A percentile compares a stretch with the other conserved stretches of the same genome.
phyloP scores from a whole-genome alignment of 116 monocot genomes.

The Iris pallida region DNA sequence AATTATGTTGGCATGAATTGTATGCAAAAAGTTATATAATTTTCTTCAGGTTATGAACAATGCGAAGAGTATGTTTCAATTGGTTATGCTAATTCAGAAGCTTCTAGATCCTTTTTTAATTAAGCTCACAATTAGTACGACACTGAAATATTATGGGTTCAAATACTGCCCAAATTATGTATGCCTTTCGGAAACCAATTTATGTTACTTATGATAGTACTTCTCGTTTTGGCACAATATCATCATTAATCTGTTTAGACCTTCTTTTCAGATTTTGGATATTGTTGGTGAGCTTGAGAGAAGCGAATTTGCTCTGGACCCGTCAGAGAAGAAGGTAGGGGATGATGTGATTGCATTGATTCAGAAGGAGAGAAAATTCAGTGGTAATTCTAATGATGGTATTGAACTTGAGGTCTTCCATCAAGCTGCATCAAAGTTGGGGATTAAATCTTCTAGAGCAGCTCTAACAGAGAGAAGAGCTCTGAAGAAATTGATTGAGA shows the following conservation, averaged over 20 bases:
- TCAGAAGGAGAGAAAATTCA: conserved; percentile 18
- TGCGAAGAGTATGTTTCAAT: too few species aligned
- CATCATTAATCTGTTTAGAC: background rate
- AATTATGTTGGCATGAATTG: too few species aligned
- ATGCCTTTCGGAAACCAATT: too few species aligned
- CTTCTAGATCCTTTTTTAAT: too few species aligned
- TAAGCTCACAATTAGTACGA: too few species aligned
- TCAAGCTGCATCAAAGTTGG: conserved; percentile 33
- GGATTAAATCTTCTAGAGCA: conserved; percentile 36
- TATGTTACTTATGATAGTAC: too few species aligned
- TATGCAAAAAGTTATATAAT: too few species aligned
- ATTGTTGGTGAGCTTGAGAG: conserved; percentile 33
- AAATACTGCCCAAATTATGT: too few species aligned
- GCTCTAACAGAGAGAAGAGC: conserved; percentile 15
- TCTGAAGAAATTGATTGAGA: conserved; percentile 7
- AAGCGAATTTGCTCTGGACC: conserved; percentile 28
- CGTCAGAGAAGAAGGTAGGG: conserved; percentile 39
- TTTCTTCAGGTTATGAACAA: too few species aligned
- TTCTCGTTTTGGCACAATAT: too few species aligned
- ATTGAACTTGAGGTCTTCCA: conserved; percentile 38
- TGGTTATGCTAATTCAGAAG: too few species aligned
- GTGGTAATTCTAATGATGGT: conserved; percentile 14
- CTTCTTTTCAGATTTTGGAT: conserved; percentile 24
- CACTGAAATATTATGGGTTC: too few species aligned
- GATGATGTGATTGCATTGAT: conserved; percentile 36